phyloP scores from a whole-genome alignment of 169 alveolate genomes.

The Hammondia hammondi region DNA sequence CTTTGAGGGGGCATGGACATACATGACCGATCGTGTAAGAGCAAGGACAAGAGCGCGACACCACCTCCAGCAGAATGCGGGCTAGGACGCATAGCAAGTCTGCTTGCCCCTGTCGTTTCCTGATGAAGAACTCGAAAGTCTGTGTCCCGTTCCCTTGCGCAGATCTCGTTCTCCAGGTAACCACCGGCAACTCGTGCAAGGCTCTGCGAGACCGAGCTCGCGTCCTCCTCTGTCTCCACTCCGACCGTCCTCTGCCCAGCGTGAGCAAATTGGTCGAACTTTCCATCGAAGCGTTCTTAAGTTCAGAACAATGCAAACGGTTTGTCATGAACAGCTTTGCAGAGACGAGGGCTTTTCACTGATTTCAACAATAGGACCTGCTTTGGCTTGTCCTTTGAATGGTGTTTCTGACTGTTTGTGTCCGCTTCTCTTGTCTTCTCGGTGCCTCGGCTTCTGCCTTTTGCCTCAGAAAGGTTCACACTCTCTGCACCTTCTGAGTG shows the following conservation, averaged over 20 bases:
- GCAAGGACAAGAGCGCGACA: too few relatives aligned
- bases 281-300: too few relatives aligned
- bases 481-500: too few relatives aligned
- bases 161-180: background rate
- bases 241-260: background rate
- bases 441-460: background rate
- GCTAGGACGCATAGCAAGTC: background rate
- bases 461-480: too few relatives aligned
- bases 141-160: background rate
- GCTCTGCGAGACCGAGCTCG: background rate
- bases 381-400: background rate
- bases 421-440: background rate
- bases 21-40: too few relatives aligned
- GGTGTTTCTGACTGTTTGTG: background rate
- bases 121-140: background rate
- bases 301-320: background rate
- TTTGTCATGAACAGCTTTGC: background rate
- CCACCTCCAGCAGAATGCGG: too few relatives aligned
- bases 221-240: background rate
- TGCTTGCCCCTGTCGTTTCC: background rate
- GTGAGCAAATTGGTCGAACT: background rate
- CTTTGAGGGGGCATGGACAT: too few relatives aligned
- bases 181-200: constrained; percentile 14
- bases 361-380: background rate
- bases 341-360: background rate